Evolutionary conservation across 2,329 filamentous ascomycete genomes (phyloP).

Genomic region (Fusarium piperis): DNA sequence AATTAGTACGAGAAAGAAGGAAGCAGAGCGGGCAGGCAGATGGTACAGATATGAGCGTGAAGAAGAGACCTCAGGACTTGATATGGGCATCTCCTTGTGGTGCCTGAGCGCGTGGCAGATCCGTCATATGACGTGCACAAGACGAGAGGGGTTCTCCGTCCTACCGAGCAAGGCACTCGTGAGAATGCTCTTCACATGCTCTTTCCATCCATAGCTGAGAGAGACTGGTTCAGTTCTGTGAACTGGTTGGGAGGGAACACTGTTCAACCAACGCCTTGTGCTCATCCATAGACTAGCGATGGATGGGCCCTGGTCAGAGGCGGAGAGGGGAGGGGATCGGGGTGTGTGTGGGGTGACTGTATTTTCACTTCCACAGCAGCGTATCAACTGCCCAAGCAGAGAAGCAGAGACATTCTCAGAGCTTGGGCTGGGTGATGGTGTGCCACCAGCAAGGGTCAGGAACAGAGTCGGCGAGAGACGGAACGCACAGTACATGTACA

Average conservation of each 20-base stretch:
- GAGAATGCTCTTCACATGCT: constrained; percentile 20
- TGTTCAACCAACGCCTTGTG: neutral
- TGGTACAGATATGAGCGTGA: neutral
- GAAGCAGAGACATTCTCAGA: neutral
- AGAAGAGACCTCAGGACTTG: neutral
- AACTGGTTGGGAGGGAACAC: neutral
- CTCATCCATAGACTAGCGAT: neutral
- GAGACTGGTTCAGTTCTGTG: constrained; percentile 15
- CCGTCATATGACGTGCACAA: constrained; percentile 31
- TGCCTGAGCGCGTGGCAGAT: constrained; percentile 1
- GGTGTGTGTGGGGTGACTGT: constrained; percentile 1
- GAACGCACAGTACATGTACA: constrained; percentile 1
- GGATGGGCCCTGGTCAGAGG: neutral
- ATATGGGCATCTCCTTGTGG: constrained; percentile 1
- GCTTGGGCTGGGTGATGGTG: neutral
- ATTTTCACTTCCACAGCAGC: neutral
- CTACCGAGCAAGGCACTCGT: constrained; percentile 9
- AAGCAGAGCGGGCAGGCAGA: neutral
- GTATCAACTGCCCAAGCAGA: neutral
- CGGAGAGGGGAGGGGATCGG: constrained; percentile 1
- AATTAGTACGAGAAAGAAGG: constrained; percentile 1
- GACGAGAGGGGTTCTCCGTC: neutral
- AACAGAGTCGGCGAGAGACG: constrained; percentile 29
- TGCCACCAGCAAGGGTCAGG: neutral
- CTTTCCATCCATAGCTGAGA: neutral